Conservation (phyloP, 306 rosid species). For the Castanopsis chinensis region DNA sequence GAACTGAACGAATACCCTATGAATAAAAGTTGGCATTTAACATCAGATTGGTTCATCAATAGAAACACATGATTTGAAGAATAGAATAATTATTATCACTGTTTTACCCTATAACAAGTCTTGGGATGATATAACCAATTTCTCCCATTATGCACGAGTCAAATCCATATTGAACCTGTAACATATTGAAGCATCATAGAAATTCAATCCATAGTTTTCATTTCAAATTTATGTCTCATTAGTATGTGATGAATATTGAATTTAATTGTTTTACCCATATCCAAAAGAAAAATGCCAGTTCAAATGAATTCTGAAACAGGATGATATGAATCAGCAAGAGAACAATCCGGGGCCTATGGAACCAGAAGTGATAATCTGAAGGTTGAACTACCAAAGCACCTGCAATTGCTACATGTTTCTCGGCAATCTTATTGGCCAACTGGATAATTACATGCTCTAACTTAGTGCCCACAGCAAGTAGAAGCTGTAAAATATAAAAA, state of each 20-base stretch:
- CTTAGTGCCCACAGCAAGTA: conserved; percentile 35
- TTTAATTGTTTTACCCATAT: conserved; percentile 13
- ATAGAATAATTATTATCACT: background rate
- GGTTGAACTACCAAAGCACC: conserved; percentile 34
- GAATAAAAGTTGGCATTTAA: background rate
- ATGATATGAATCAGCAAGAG: conserved; percentile 29
- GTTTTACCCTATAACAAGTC: conserved; percentile 38
- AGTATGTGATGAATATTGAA: background rate
- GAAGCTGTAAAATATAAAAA: conserved; percentile 18
- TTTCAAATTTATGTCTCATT: background rate
- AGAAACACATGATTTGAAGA: background rate
- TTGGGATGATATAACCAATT: conserved; percentile 24
- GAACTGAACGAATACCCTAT: conserved; percentile 30
- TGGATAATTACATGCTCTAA: conserved; percentile 36
- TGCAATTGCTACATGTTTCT: conserved; percentile 34
- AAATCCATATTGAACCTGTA: conserved; percentile 34
- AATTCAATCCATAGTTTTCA: background rate
- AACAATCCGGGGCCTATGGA: conserved; percentile 29
- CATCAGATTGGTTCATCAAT: background rate
- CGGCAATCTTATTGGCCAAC: conserved; percentile 35
- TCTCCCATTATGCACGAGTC: conserved; percentile 41
- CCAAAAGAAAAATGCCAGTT: conserved; percentile 38
- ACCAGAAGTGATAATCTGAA: conserved; percentile 38
- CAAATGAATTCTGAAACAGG: conserved; percentile 38
- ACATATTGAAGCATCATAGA: background rate